Conservation (phyloP, 495 filamentous ascomycete genomes). For the Aspergillus bridgeri region DNA sequence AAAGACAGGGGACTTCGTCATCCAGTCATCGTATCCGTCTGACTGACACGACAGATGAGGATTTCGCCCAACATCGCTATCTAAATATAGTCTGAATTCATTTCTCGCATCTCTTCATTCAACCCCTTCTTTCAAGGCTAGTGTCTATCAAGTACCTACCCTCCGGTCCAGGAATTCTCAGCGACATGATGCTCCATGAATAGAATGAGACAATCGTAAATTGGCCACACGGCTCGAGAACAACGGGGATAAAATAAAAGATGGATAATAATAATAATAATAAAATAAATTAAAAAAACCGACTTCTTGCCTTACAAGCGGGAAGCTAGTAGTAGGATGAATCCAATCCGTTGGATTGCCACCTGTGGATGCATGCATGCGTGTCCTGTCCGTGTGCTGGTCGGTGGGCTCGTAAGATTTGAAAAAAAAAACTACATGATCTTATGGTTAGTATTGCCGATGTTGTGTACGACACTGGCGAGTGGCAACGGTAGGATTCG, state of each 20-base stretch:
- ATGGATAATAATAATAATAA: neutral
- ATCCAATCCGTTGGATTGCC: constrained; percentile 17
- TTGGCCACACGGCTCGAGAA: neutral
- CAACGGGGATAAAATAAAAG: too few relatives aligned
- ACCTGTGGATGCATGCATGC: constrained; percentile 17
- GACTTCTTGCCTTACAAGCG: constrained; percentile 4
- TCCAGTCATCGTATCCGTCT: neutral
- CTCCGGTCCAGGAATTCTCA: too few relatives aligned
- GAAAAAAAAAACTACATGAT: constrained; percentile 6
- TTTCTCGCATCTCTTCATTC: neutral
- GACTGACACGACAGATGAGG: neutral
- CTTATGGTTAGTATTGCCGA: neutral
- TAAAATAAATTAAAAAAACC: neutral
- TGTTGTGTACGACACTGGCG: neutral
- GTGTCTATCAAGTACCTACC: too few relatives aligned
- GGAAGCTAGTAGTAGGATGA: neutral
- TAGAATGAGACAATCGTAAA: neutral
- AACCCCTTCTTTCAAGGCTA: too few relatives aligned
- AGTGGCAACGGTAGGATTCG: neutral
- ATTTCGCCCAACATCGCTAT: neutral
- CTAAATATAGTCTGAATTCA: neutral
- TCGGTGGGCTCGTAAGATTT: constrained; percentile 14
- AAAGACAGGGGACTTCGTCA: neutral
- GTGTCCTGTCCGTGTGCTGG: constrained; percentile 15
- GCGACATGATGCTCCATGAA: neutral